phyloP scores from a whole-genome alignment of 768 basidiomycete genomes.

The Boletus coccyginus region DNA sequence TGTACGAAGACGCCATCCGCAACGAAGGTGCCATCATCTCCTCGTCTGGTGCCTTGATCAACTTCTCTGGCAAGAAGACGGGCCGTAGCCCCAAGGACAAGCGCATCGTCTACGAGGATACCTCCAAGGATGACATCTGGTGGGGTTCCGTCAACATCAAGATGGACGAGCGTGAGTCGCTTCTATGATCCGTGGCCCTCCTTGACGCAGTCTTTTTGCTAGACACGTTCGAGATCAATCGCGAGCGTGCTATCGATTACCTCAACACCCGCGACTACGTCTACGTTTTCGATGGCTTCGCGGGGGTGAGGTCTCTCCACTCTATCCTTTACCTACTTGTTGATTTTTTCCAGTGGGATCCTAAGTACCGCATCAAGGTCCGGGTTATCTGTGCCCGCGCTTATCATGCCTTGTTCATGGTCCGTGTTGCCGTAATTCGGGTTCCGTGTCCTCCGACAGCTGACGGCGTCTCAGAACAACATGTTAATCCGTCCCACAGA shows the following conservation, averaged over 20 bases:
- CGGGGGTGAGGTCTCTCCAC: constrained; percentile 56
- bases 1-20: constrained; percentile 97
- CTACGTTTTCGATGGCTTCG: constrained; percentile 95
- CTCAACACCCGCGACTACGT: constrained; percentile 98
- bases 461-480: constrained; percentile 65
- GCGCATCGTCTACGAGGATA: constrained; percentile 98
- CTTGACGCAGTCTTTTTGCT: constrained; percentile 6
- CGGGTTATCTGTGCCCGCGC: constrained; percentile 98
- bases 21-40: constrained; percentile 99
- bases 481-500: constrained; percentile 99
- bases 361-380: constrained; percentile 99
- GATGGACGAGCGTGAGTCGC: constrained; percentile 84
- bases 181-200: not conserved
- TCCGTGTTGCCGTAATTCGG: constrained; percentile 36
- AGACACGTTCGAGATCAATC: constrained; percentile 99
- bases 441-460: constrained; percentile 1
- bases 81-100: constrained; percentile 98
- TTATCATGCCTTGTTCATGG: constrained; percentile 99
- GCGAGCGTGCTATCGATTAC: constrained; percentile 98
- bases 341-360: constrained; percentile 73
- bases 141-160: constrained; percentile 99
- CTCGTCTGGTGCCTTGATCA: constrained; percentile 94
- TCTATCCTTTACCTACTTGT: not conserved
- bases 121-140: constrained; percentile 96
- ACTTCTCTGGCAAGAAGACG: constrained; percentile 99